Percentiles rank a stretch among this genome's conserved stretches.
These are phyloP conservation scores for Ceratocystis cacaofunesta DNA, from an alignment of 2,329 filamentous ascomycete genomes.

Conservation along the genomic window DNA sequence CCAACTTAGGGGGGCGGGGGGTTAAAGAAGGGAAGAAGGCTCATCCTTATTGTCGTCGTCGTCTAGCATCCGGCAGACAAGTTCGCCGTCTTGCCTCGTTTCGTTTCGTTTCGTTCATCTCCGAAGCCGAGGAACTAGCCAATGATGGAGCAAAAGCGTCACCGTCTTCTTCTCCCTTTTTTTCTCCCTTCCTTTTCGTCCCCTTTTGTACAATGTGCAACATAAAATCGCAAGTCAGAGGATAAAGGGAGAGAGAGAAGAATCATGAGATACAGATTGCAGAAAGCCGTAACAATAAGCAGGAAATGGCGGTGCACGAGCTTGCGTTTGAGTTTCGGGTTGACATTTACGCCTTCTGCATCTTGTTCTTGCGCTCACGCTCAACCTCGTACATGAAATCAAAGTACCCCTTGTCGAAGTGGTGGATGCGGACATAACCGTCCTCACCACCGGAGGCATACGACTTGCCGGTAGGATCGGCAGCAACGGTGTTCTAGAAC, in stretches of 20 bases:
- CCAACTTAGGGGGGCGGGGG: not conserved
- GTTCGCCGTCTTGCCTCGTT: not conserved
- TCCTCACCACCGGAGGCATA: constrained; percentile 96
- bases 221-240: constrained; percentile 9
- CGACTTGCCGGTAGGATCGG: constrained; percentile 76
- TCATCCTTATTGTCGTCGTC: not conserved
- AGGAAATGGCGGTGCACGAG: not conserved
- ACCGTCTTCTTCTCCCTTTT: not conserved
- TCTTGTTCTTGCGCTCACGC: constrained; percentile 50
- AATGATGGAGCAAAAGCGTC: not conserved
- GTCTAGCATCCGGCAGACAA: not conserved
- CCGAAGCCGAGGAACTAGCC: not conserved
- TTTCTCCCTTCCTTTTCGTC: not conserved
- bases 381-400: constrained; percentile 99
- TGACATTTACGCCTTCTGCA: constrained; percentile 11
- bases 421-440: constrained; percentile 93
- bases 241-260: not conserved
- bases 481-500: constrained; percentile 70
- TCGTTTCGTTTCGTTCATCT: not conserved
- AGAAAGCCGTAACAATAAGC: not conserved
- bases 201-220: not conserved
- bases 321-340: not conserved
- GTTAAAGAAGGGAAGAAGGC: too few species aligned
- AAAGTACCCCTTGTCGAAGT: constrained; percentile 97
- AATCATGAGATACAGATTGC: constrained; percentile 2